Evolutionary conservation across 352 stramenopile species (phyloP).

Genomic region (Globisporangium cylindrosporum): DNA sequence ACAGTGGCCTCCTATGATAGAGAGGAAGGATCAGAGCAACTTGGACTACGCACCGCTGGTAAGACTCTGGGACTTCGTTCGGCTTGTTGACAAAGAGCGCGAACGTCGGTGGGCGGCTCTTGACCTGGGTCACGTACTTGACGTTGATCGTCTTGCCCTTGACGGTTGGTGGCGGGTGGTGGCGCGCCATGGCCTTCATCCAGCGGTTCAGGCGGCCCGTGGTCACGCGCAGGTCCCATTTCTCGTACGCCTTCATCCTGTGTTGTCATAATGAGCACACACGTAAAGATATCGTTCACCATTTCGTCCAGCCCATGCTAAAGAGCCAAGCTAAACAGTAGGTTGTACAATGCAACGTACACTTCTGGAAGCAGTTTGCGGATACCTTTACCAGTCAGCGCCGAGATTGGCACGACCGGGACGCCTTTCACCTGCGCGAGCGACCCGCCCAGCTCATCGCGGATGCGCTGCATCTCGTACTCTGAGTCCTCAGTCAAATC

Average conservation of each 20-base stretch:
- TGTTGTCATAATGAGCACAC: background rate
- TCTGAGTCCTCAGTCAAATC: constrained; percentile 56
- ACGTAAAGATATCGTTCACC: background rate
- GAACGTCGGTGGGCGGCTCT: constrained; percentile 77
- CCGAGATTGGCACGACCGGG: constrained; percentile 75
- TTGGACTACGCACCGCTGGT: constrained; percentile 45
- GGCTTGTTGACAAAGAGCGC: constrained; percentile 82
- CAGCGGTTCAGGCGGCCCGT: constrained; percentile 78
- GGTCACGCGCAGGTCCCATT: constrained; percentile 76
- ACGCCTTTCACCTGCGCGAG: constrained; percentile 76
- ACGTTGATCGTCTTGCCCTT: constrained; percentile 85
- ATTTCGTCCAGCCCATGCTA: background rate
- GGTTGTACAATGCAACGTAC: constrained; percentile 20
- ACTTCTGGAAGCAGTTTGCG: constrained; percentile 80
- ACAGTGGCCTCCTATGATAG: background rate
- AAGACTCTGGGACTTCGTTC: constrained; percentile 67
- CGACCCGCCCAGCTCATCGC: constrained; percentile 66
- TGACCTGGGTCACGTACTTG: constrained; percentile 88
- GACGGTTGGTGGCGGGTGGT: constrained; percentile 77
- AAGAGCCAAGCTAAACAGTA: background rate
- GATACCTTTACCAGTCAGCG: constrained; percentile 69
- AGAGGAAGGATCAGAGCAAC: background rate
- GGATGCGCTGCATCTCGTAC: constrained; percentile 61
- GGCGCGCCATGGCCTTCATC: constrained; percentile 80
- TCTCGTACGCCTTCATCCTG: constrained; percentile 76